Evolutionary conservation across 352 stramenopile genomes (phyloP), one percentile per base, ranked within the genome.

Genomic region (Phytopythium litorale): DNA sequence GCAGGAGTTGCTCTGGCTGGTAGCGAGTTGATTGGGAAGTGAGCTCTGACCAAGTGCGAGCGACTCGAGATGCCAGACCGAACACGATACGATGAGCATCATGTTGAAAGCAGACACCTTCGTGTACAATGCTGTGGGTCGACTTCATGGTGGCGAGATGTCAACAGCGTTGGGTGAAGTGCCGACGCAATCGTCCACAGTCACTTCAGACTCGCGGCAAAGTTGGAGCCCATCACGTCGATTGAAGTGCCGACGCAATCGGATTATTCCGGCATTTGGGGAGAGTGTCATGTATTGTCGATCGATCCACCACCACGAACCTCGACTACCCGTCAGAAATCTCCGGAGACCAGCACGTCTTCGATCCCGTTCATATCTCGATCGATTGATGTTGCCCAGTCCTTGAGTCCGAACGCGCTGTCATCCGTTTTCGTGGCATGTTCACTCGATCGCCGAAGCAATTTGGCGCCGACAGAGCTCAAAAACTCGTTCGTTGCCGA

Each of bases 211-310:
- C 19, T 15, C 21, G 1, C 15, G 43, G 7, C 43, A 2, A 21
- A 21, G 13, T 21, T 21, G 13, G n/a, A 49, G 43, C n/a, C 7
- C n/a, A 21, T 21, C 43, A 49, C 43, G 43, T 49, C n/a, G 43
- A 49, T 28, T n/a, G 43, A 49, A 49, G 43, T 28, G 43, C 43
- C 43, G 43, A 49, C 43, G 43, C 43, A 49, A 49, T 49, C 43
- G 43, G 28, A 30, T 42, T 42, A 42, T 42, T 19, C 11, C n/a
- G 40, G 40, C n/a, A n/a, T n/a, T n/a, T n/a, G n/a, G n/a, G n/a
- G n/a, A 4, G 4, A 30, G 28, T 30, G 28, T 30, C 37, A 15
- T 18, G 37, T 15, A 42, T 15, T 19, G 37, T 7, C 8, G 35
- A 42, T 42, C 35, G 35, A 42, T 42, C 16, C 37, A 18, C 40